Evolutionary conservation across 179 eudicot genomes (phyloP).

Genomic region (Beta macrorhiza): DNA sequence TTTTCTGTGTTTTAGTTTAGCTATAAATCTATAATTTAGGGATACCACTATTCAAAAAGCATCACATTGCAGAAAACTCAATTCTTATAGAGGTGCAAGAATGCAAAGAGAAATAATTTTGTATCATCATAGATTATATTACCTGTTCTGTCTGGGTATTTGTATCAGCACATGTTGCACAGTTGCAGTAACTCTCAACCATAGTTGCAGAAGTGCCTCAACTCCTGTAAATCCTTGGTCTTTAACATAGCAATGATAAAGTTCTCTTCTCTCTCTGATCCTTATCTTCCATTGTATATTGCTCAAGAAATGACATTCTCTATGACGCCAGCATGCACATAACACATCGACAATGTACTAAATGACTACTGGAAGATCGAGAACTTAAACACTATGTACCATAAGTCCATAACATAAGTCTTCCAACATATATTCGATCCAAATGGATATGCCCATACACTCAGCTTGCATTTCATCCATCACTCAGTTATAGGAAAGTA

Average conservation of each 20-base stretch:
- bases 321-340: background rate
- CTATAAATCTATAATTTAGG: background rate
- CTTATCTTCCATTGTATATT: background rate
- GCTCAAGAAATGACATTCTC: background rate
- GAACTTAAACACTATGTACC: background rate
- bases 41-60: background rate
- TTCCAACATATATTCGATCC: background rate
- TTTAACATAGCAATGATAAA: background rate
- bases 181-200: background rate
- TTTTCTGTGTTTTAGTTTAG: background rate
- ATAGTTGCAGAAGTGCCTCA: background rate
- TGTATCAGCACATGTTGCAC: background rate
- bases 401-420: background rate
- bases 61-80: background rate
- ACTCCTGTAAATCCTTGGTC: background rate
- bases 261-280: too few relatives aligned
- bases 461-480: background rate
- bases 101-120: too few relatives aligned
- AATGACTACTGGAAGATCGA: background rate
- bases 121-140: background rate
- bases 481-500: background rate
- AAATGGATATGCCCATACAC: background rate
- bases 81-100: too few relatives aligned
- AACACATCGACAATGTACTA: background rate
- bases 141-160: conserved; percentile 12